Conservation (phyloP, 768 basidiomycete species). For the Lepiota brunneoincarnata region DNA sequence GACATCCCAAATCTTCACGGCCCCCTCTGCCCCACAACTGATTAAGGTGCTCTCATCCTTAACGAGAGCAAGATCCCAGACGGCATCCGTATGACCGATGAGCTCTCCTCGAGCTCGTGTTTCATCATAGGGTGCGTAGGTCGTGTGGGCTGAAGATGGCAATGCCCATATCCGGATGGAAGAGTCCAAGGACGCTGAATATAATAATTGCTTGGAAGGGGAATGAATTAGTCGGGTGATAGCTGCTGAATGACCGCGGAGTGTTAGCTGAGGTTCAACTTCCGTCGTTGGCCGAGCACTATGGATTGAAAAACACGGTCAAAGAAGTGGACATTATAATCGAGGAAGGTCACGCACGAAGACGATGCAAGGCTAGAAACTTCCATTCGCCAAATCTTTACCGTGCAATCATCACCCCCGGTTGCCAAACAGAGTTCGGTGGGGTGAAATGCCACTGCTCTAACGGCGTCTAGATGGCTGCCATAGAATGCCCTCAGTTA, state of each 20-base stretch:
- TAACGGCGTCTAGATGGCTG: slow-evolving; percentile 92
- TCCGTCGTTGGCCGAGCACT: slow-evolving; percentile 78
- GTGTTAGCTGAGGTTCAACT: slow-evolving; percentile 89
- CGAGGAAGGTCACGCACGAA: slow-evolving; percentile 51
- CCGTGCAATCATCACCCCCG: slow-evolving; percentile 91
- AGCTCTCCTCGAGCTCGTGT: slow-evolving; percentile 74
- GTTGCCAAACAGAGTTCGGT: slow-evolving; percentile 84
- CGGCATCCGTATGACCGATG: slow-evolving; percentile 91
- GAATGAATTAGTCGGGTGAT: slow-evolving; percentile 86
- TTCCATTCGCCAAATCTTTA: slow-evolving; percentile 95
- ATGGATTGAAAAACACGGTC: slow-evolving; percentile 14
- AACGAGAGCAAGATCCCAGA: slow-evolving; percentile 92
- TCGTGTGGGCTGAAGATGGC: slow-evolving; percentile 73
- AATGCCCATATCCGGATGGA: slow-evolving; percentile 91
- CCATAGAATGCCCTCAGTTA: slow-evolving; percentile 14
- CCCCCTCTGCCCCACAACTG: slow-evolving; percentile 88
- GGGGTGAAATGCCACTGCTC: slow-evolving; percentile 88
- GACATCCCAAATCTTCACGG: slow-evolving; percentile 93
- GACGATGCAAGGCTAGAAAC: slow-evolving; percentile 70
- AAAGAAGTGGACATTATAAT: slow-evolving; percentile 11
- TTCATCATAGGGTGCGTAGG: slow-evolving; percentile 90
- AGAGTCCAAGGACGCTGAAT: slow-evolving; percentile 91
- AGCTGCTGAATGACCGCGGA: slow-evolving; percentile 89
- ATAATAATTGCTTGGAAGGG: slow-evolving; percentile 71
- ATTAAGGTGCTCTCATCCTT: slow-evolving; percentile 83